Evolutionary conservation across 1,284 basidiomycete genomes (phyloP).

Genomic region (Marasmius oreades): DNA sequence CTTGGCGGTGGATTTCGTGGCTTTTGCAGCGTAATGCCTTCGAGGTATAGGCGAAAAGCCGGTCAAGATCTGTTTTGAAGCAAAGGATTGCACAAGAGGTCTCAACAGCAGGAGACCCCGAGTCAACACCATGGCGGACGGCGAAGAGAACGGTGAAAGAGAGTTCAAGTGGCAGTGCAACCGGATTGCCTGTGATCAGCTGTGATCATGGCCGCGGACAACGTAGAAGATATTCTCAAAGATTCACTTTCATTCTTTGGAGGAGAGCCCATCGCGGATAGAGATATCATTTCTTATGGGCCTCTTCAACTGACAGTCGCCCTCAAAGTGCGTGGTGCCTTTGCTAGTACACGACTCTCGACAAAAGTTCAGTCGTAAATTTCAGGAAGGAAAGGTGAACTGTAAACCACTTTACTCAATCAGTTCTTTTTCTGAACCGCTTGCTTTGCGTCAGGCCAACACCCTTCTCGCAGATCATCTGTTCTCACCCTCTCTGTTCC

Average conservation of each 20-base stretch:
- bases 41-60: neutral
- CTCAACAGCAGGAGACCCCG: neutral
- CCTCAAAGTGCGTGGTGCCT: conserved; percentile 41
- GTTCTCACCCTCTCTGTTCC: conserved; percentile 63
- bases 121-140: too few species aligned
- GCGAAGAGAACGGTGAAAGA: too few species aligned
- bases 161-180: too few species aligned
- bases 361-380: conserved; percentile 7
- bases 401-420: too few species aligned
- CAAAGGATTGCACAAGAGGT: neutral
- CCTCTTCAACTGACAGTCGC: conserved; percentile 46
- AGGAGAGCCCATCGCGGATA: conserved; percentile 33
- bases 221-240: conserved; percentile 41
- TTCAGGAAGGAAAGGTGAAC: conserved; percentile 57
- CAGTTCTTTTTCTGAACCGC: too few species aligned
- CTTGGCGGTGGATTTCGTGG: conserved; percentile 42
- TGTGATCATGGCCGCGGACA: neutral
- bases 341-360: conserved; percentile 10
- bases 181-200: neutral
- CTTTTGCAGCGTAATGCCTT: conserved; percentile 30
- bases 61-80: neutral
- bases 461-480: conserved; percentile 69
- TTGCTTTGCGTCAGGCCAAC: conserved; percentile 61
- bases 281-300: conserved; percentile 42
- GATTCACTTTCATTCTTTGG: conserved; percentile 47